These are phyloP conservation scores for Amanita exitialis DNA, from an alignment of 768 basidiomycete genomes.

Conservation along the genomic window DNA sequence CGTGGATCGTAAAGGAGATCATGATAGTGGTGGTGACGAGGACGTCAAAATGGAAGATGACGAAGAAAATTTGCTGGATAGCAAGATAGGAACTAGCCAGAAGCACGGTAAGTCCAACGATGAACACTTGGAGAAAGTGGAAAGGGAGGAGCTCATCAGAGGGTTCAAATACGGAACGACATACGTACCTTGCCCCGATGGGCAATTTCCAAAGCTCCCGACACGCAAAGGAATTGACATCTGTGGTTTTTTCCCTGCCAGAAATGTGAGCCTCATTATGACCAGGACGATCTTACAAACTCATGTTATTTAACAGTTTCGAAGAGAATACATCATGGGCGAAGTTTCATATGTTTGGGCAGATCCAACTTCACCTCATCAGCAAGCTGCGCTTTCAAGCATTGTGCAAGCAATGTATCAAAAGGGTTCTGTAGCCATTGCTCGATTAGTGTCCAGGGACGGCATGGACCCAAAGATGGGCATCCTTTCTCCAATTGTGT, in stretches of 20 bases:
- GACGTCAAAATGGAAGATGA: conserved; percentile 33
- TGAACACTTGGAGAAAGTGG: conserved; percentile 40
- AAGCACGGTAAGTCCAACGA: conserved; percentile 22
- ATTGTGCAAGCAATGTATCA: conserved; percentile 75
- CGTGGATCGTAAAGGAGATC: conserved; percentile 32
- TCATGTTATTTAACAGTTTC: conserved; percentile 41
- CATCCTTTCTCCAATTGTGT: conserved; percentile 51
- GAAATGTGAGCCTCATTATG: conserved; percentile 38
- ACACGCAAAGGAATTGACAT: conserved; percentile 84
- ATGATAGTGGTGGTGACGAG: conserved; percentile 25
- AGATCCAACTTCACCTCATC: conserved; percentile 48
- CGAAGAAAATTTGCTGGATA: conserved; percentile 19
- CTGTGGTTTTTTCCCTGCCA: conserved; percentile 66
- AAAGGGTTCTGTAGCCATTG: conserved; percentile 63
- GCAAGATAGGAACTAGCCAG: conserved; percentile 17
- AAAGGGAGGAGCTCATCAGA: conserved; percentile 68
- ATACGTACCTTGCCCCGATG: conserved; percentile 80
- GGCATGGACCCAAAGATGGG: conserved; percentile 81
- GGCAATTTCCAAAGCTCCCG: conserved; percentile 65
- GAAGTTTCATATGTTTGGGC: conserved; percentile 86
- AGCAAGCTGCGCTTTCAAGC: conserved; percentile 82
- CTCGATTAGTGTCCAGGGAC: conserved; percentile 71
- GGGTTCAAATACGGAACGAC: conserved; percentile 90
- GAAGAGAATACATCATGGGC: conserved; percentile 72
- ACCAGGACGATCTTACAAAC: not conserved